Evolutionary conservation across 805 yeast species (phyloP), one percentile per base, ranked within the genome.

Genomic region (Candida silvicultrix): DNA sequence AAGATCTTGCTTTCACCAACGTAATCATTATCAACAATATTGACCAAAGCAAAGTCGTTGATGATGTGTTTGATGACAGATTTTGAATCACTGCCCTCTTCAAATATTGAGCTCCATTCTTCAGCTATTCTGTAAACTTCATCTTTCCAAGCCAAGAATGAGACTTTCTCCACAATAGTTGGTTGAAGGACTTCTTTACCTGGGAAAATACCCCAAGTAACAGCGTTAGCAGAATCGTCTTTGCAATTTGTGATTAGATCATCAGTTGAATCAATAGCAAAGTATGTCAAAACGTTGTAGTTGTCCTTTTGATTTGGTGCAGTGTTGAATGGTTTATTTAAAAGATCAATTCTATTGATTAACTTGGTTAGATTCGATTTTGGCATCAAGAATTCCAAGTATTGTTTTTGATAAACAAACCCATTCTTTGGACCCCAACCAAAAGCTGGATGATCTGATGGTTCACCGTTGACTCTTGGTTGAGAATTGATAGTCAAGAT

Each of bases 341-440:
- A 61, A 2, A 60, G 47, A 42, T 77, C 72, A 44, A 87, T 76
- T 45, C 67, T 58, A 15, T 64, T 57, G 43, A 79, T 60, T 35
- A 80, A 62, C 5, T 47, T 46, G 4, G 57, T 35, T 12, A 79
- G 49, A 23, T 59, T 57, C 9, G 67, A 60, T 35, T 80, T 80
- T 54, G 90, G 89, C 44, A 89, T 73, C 58, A 92, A 70, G 53
- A 92, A 82, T 64, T 92, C 98, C 54, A 92, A 67, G 64, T 90
- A 92, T 60, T 92, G 96, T 65, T 92, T 92, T 67, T 92, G 97
- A 67, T 88, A 92, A 44, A 92, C 95, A 64, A 82, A 89, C 2
- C 98, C 98, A 60, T 85, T 81, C 51, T 75, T 75, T 40, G 98
- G 98, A 23, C 98, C 98, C 98, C 98, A 92, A 12, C 98, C 98